Evolutionary conservation across 495 filamentous ascomycete species (phyloP), one percentile per base, ranked within the genome.

Genomic region (Hypoxylon trugodes): DNA sequence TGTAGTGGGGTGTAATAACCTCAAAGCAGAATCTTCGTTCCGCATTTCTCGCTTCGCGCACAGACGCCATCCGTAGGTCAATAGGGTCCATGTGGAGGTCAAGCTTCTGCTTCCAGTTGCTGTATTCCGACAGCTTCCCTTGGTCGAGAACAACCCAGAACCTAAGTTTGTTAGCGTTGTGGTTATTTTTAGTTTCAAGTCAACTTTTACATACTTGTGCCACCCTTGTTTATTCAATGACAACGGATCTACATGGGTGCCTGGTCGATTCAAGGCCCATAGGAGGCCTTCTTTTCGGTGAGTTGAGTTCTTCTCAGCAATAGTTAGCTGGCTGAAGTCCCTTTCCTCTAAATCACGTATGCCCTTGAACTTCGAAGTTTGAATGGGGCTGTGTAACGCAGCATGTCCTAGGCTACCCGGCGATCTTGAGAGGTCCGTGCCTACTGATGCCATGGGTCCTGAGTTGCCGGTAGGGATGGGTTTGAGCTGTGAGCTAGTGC

Each of bases 81-180:
- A 99, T 99, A 2, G 95, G 95, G 6, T 99, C 95, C 87, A 96
- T 98, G 72, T 99, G 95, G 28, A 97, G 81, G 73, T 97, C 96
- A 41, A 98, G 84, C 74, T 88, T 91, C 71, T 98, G 91, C 76
- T 99, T 99, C 95, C 95, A 99, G 74, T 99, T 98, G 70, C 92
- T 96, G 74, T 99, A 98, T 69, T 99, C 95, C 1, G 95, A 96
- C 24, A 99, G 79, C 73, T 93, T 96, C 3, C 95, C 95, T 75
- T 95, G 93, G 71, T 98, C 95, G 12, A 98, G 82, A 1, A 98
- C 96, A 62, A 99, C 94, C 95, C 95, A 99, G 73, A 96, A 98
- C 69, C 93, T 97, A 61, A 7, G 32, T 16, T 6, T 48, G 61
- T 70, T 25, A 72, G 52, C 18, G 51, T n/a, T 36, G 15, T 16